phyloP scores from a whole-genome alignment of 2,329 filamentous ascomycete species.

The Diplodia corticola region DNA sequence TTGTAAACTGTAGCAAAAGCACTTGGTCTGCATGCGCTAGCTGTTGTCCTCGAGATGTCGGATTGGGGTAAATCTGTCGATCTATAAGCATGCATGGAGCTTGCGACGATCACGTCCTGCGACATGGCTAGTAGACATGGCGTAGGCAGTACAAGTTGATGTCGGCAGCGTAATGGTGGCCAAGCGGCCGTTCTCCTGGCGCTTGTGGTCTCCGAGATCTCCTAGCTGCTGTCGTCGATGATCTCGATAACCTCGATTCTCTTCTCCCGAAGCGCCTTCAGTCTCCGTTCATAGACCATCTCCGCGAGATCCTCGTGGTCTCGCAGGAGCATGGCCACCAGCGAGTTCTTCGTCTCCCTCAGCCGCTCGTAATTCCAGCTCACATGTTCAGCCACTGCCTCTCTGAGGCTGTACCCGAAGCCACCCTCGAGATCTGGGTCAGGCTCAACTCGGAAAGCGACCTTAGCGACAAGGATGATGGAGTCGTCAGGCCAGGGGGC shows the following conservation, averaged over 20 bases:
- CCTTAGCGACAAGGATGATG: neutral
- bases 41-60: neutral
- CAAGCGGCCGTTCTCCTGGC: too few species aligned
- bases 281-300: neutral
- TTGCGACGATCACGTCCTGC: too few species aligned
- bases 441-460: neutral
- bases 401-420: neutral
- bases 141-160: neutral
- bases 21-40: neutral
- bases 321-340: neutral
- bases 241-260: neutral
- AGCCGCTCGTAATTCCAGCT: neutral
- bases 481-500: neutral
- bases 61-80: neutral
- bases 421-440: neutral
- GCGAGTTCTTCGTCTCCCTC: neutral
- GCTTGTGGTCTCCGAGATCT: neutral
- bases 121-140: neutral
- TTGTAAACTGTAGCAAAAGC: neutral
- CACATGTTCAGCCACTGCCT: neutral
- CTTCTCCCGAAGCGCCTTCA: neutral
- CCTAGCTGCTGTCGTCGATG: neutral
- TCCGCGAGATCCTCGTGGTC: constrained; percentile 15
- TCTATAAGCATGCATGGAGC: too few species aligned
- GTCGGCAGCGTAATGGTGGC: neutral